phyloP scores from a whole-genome alignment of 2,329 filamentous ascomycete genomes.

The Trichoderma semiorbis region DNA sequence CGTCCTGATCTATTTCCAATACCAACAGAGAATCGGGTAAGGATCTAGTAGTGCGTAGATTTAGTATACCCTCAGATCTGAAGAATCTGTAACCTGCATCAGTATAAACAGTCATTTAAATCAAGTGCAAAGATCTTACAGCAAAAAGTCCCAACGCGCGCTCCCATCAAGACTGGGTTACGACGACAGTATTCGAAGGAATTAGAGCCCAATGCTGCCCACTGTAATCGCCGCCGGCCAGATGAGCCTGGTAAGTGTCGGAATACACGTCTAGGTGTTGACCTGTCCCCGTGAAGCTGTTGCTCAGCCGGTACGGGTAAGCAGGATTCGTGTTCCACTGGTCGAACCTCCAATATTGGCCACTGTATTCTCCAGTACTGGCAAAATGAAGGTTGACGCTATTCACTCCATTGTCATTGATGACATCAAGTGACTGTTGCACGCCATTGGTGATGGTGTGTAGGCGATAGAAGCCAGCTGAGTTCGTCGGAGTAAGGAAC shows the following conservation, averaged over 20 bases:
- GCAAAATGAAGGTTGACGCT: not conserved
- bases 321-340: not conserved
- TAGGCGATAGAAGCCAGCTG: not conserved
- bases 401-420: not conserved
- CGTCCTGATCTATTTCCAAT: not conserved
- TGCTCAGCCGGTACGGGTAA: not conserved
- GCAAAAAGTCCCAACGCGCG: not conserved
- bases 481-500: not conserved
- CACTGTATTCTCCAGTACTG: not conserved
- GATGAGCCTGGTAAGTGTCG: not conserved
- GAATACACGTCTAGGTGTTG: not conserved
- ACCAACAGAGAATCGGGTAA: not conserved
- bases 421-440: not conserved
- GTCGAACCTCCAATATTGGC: constrained; percentile 1
- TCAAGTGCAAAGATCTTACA: not conserved
- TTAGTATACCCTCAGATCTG: fast-evolving
- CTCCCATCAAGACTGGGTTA: not conserved
- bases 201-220: not conserved
- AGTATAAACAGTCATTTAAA: not conserved
- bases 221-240: not conserved
- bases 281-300: not conserved
- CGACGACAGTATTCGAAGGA: not conserved
- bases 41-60: not conserved
- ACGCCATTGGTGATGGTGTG: not conserved
- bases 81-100: not conserved